Evolutionary conservation across 192 early-diverging fungal genomes (phyloP), one percentile per base, ranked within the genome.

Genomic region (Mortierella antarctica): DNA sequence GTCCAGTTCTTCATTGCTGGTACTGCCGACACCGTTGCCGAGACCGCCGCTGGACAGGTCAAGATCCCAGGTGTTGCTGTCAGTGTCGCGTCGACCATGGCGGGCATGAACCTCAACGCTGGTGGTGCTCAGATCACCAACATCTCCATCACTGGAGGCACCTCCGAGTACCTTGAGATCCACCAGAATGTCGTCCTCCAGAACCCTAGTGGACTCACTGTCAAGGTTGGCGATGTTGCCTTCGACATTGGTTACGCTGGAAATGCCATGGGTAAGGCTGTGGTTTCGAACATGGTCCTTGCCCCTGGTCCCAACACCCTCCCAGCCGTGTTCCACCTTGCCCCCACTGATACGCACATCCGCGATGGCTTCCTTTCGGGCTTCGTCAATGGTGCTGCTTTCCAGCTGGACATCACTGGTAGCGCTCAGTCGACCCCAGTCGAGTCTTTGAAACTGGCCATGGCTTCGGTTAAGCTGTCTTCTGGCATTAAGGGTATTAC

Each of bases 91-190:
- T 84, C 88, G 10, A 50, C 65, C 52, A 58, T 92, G 45, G 61
- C 67, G 3, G 91, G 91, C 54, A 82, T 92, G 64, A 87, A 87
- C 65, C 71, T 92, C 40, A 85, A 86, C 70, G 83, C 73, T 10
- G 72, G 83, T 41, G 83, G 83, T 41, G 75, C 86, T 20, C 55
- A 71, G 10, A 86, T 90, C 56, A 84, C 87, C 65, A 65, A 70
- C 62, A 74, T 91, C 49, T 83, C 84, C 42, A 78, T 91, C 49
- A 73, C 70, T 18, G 89, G 86, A 55, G 91, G 91, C 44, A 85
- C 84, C 1, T 9, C 59, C 0, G 79, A 88, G 15, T 82, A 83
- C 52, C 61, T 86, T 46, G 58, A 67, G 53, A 86, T 88, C 59
- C 40, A 79, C 39, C 68, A 84, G 60, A 83, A 69, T 40, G 83